Percentiles rank a stretch among this genome's conserved stretches.
These are phyloP conservation scores for Penicillium sp. DNA, from an alignment of 2,329 filamentous ascomycete genomes.

Conservation along the genomic window DNA sequence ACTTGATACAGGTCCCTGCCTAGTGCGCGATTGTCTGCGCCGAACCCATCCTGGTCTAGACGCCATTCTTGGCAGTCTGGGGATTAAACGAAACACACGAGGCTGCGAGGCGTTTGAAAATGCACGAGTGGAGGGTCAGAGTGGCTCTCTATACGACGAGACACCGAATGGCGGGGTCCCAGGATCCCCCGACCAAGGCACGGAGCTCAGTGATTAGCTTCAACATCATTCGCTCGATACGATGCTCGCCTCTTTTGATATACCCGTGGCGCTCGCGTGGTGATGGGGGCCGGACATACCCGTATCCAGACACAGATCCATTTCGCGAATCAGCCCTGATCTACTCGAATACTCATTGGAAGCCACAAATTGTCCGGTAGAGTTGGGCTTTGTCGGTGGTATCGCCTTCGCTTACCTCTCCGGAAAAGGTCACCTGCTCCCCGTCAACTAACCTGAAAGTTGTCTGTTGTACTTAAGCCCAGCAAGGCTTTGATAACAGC, in stretches of 20 bases:
- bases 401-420: constrained; percentile 4
- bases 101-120: constrained; percentile 5
- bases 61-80: constrained; percentile 8
- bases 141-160: constrained; percentile 3
- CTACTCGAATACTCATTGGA: constrained; percentile 17
- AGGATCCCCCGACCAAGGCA: constrained; percentile 5
- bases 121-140: constrained; percentile 14
- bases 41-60: neutral
- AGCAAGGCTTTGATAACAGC: neutral
- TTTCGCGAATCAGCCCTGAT: neutral
- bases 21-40: neutral
- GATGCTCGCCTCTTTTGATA: constrained; percentile 6
- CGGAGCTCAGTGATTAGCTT: constrained; percentile 5
- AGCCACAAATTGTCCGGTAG: constrained; percentile 16
- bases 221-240: constrained; percentile 13
- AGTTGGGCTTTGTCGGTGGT: neutral
- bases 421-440: constrained; percentile 16
- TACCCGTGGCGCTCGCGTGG: constrained; percentile 9
- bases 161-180: constrained; percentile 5
- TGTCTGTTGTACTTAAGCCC: no score
- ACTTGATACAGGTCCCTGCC: neutral
- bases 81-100: constrained; percentile 10
- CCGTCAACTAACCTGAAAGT: neutral
- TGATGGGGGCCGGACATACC: constrained; percentile 7
- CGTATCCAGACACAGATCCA: constrained; percentile 5